Evolutionary conservation across 805 yeast species (phyloP), one percentile per base, ranked within the genome.

Genomic region (Starmerella bacillaris): DNA sequence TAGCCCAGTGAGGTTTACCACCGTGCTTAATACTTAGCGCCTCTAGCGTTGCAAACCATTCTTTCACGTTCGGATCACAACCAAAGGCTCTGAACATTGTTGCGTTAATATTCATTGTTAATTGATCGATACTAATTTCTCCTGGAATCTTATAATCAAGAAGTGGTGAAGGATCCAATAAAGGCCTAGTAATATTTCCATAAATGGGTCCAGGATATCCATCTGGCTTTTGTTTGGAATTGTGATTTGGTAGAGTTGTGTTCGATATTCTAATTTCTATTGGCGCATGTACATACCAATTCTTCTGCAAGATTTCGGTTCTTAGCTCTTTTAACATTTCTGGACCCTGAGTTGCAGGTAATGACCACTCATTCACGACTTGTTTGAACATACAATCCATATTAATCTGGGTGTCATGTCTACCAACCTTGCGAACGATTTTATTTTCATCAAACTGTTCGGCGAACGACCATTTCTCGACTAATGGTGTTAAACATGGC

Each of bases 1-100:
- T 86, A 15, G 98, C 98, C 98, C 98, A 86, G 56, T 86, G 98
- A 2, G 98, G 98, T 54, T 74, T 78, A 29, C 98, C 98, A 24
- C 78, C 83, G 20, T 77, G 83, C 20, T 70, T 72, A 34, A 64
- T 65, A 64, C 84, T 62, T 2, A 80, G 68, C 35, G 69, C 68
- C 57, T 86, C 98, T 55, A 86, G 86, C n/a, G 64, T 61, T 33
- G 67, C 67, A 57, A 68, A 86, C 94, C 95, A 86, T 45, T 70
- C 65, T 27, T 45, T 46, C 24, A 80, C 71, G 30, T 78, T 74
- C 8, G 83, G 74, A 48, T 74, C 67, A 37, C 69, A 66, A 24
- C 68, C 66, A 56, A 86, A 89, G n/a, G 96, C 96, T 56, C 95
- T 67, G 57, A 84, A 86, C 72, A 86, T 78, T 1, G 96, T 86